Evolutionary conservation across 371 early-diverging fungal species (phyloP), one percentile per base, ranked within the genome.

Genomic region (Mortierella sp.): DNA sequence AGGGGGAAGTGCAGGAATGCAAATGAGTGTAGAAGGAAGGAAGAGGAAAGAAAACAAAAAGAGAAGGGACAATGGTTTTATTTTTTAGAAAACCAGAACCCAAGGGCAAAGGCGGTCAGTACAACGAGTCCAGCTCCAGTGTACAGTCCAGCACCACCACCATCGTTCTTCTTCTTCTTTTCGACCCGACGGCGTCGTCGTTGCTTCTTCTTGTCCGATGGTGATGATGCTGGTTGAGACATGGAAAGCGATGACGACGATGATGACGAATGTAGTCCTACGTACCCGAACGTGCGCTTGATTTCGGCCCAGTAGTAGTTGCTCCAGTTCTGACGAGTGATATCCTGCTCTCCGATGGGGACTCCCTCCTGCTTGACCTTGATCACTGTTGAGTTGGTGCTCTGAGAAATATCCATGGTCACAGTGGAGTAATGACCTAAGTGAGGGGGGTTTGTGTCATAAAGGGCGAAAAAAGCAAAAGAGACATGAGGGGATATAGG

Each of bases 261-360:
- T 37, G 67, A 53, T 43, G 61, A 58, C 28, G 65, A 51, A 39
- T 56, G 26, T 30, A 68, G 37, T 67, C 67, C 57, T 79, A 69
- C 81, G 55, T 81, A 93, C 85, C 98, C 98, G 85, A 96, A 97
- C 28, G 94, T 84, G 59, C 84, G 86, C 81, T 96, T 97, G 80
- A 98, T 98, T 50, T 93, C 85, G 82, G 92, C 89, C 93, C 94
- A 97, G 86, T 96, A 98, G 80, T 95, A 97, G 50, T 87, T 87
- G 41, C 85, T 83, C 98, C 98, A 98, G 84, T 98, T 96, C 37
- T 80, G 83, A 67, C 84, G 84, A 11, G 93, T 93, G 31, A 86
- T 81, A 11, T 95, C 95, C 81, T 92, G 91, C 79, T 97, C 94
- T 37, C 93, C 94, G 58, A 95, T 70, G 9, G 98, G 98, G 27